A percentile compares a stretch with the other conserved stretches of the same genome.
These are phyloP conservation scores for Magnolia sinica DNA, from an alignment of 164 flowering plant species.

Conservation along the genomic window DNA sequence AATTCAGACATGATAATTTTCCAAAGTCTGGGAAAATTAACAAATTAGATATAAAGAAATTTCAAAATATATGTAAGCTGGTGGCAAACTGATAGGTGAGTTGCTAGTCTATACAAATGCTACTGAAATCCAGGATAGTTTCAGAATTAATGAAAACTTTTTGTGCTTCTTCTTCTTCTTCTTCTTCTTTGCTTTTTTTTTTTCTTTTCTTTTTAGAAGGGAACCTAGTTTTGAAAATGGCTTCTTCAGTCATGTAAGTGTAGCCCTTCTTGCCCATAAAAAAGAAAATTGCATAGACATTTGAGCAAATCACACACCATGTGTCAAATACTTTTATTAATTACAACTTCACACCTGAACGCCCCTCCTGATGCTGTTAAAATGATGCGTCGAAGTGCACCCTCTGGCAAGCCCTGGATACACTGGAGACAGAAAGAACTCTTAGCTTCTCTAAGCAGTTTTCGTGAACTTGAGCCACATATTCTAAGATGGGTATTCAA, in stretches of 20 bases:
- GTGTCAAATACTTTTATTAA: conserved; percentile 21
- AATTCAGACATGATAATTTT: not conserved
- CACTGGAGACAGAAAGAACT: conserved; percentile 55
- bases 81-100: too few species aligned
- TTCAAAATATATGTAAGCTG: too few species aligned
- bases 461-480: not conserved
- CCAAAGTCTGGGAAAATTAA: too few species aligned
- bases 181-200: too few species aligned
- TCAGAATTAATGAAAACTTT: too few species aligned
- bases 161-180: too few species aligned
- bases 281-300: not conserved
- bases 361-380: conserved; percentile 99
- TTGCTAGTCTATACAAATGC: too few species aligned
- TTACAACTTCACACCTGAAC: conserved; percentile 63
- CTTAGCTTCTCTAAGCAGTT: conserved; percentile 10
- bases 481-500: not conserved
- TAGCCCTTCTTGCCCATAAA: not conserved
- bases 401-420: conserved; percentile 95
- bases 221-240: too few species aligned
- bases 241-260: not conserved
- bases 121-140: too few species aligned
- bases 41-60: too few species aligned
- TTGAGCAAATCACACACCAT: not conserved
- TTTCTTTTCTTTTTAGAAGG: too few species aligned
- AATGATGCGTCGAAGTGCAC: conserved; percentile 81